Base-by-base conservation (phyloP, 352 stramenopile species). In the Phytophthora macrochlamydospora region DNA sequence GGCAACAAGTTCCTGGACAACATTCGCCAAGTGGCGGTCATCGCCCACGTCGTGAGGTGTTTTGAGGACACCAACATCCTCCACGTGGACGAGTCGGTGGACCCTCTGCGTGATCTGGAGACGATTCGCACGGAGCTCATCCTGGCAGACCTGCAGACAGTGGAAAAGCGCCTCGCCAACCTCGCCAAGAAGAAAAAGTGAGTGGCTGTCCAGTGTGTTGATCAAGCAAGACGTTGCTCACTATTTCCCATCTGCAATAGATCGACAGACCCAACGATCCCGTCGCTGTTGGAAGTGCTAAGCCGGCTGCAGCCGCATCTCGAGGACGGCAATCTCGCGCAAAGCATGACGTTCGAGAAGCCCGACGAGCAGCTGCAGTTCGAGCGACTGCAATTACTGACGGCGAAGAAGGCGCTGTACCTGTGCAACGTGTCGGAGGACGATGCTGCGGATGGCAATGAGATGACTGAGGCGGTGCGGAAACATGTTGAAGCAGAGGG, bases 51-150 rank as follows among this genome's bases (percentile, higher is more conserved):
- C 2, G 95, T 99, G 45, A 92, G 98, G 35, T 99, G 97, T 80
- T 99, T 99, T 67, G 94, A 99, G 56, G 92, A 99, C 79, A 92
- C 97, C 18, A 97, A 99, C 81, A 98, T 99, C 55, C 91, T 99
- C 59, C 95, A 98, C 78, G 97, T 99, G 18, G 95, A 99, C 69
- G 95, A 96, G 38, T 91, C 69, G 2, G 92, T 99, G 11, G 92
- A 99, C 77, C 97, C 97, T 6, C 73, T 99, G 30, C 79, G 97
- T n/a, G 98, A 99, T 76, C 83, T 98, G 2, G 94, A 99, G 24
- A 93, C 98, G n/a, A 99, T 99, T 66, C 97, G 98, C 64, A 87
- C 97, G 1, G 98, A 99, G 75, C 80, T 99, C 28, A 92, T 98
- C 31, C 85, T 99, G 59, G 91, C 95, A 2, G 87, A 94, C 56